phyloP scores from a whole-genome alignment of 306 rosid genomes.

The Pueraria montana region DNA sequence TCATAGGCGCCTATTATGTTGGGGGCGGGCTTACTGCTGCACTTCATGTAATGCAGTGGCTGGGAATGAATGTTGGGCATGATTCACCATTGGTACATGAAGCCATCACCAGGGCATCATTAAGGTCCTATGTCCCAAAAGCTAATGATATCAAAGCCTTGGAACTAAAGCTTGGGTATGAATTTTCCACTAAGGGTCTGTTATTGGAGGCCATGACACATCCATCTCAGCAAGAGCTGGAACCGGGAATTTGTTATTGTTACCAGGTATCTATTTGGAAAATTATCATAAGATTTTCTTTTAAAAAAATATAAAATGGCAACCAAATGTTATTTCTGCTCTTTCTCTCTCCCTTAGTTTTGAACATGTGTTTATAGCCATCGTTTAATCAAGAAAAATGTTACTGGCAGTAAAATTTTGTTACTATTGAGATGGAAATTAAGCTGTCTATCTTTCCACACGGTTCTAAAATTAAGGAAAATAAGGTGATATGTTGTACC shows the following conservation, averaged over 20 bases:
- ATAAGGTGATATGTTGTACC: neutral
- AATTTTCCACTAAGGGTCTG: slow-evolving; percentile 65
- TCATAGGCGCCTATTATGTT: slow-evolving; percentile 75
- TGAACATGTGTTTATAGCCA: neutral
- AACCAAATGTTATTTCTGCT: neutral
- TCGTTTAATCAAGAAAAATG: no score
- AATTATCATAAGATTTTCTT: neutral
- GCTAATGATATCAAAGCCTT: slow-evolving; percentile 56
- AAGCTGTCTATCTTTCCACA: no score
- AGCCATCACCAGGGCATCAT: slow-evolving; percentile 63
- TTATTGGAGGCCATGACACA: slow-evolving; percentile 77
- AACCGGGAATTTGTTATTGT: slow-evolving; percentile 63
- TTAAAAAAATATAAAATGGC: neutral
- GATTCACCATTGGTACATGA: slow-evolving; percentile 60
- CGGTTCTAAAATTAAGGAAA: neutral
- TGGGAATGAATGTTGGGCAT: slow-evolving; percentile 62
- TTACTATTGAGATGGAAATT: no score
- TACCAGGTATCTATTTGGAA: slow-evolving; percentile 61
- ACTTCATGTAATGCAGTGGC: slow-evolving; percentile 72
- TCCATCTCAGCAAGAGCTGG: slow-evolving; percentile 66
- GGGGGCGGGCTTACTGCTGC: slow-evolving; percentile 71
- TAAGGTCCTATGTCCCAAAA: slow-evolving; percentile 56
- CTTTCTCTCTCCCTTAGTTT: neutral
- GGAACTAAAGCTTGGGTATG: slow-evolving; percentile 67
- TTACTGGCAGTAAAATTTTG: no score